Conservation (phyloP, 805 yeast genomes). For the Millerago galiae region DNA sequence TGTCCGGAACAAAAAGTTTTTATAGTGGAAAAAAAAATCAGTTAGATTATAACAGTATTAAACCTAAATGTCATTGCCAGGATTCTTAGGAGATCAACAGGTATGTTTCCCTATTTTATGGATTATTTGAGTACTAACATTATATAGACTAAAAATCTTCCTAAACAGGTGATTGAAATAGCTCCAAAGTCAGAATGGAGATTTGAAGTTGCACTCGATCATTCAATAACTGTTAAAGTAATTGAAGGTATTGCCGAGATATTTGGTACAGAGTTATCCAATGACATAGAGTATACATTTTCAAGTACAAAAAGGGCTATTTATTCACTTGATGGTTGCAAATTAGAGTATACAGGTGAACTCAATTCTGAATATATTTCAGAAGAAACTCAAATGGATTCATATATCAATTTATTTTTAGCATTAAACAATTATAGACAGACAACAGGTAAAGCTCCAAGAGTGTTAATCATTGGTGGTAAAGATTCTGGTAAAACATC, state of each 20-base stretch:
- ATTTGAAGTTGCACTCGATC: slow-evolving; percentile 54
- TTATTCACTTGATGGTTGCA: slow-evolving; percentile 61
- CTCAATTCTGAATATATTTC: slow-evolving; percentile 54
- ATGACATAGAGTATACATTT: slow-evolving; percentile 55
- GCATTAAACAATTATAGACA: slow-evolving; percentile 55
- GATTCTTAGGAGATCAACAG: slow-evolving; percentile 3
- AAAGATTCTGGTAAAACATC: slow-evolving; percentile 74
- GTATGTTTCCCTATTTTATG: neutral
- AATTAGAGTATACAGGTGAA: slow-evolving; percentile 34
- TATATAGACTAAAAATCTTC: neutral
- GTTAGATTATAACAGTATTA: neutral
- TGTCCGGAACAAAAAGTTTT: neutral
- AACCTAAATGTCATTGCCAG: slow-evolving; percentile 7
- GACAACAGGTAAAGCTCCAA: slow-evolving; percentile 27
- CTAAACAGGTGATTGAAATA: slow-evolving; percentile 15
- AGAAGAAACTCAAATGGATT: slow-evolving; percentile 63
- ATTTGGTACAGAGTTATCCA: slow-evolving; percentile 88
- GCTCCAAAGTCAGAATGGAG: slow-evolving; percentile 61
- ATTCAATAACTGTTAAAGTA: slow-evolving; percentile 45
- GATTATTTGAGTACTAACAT: neutral
- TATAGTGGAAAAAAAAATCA: neutral
- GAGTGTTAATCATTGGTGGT: slow-evolving; percentile 68
- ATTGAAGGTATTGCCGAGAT: slow-evolving; percentile 76
- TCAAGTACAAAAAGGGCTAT: slow-evolving; percentile 48
- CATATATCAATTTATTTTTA: slow-evolving; percentile 65